phyloP scores from a whole-genome alignment of 768 basidiomycete genomes.

The Termitomyces sp. region DNA sequence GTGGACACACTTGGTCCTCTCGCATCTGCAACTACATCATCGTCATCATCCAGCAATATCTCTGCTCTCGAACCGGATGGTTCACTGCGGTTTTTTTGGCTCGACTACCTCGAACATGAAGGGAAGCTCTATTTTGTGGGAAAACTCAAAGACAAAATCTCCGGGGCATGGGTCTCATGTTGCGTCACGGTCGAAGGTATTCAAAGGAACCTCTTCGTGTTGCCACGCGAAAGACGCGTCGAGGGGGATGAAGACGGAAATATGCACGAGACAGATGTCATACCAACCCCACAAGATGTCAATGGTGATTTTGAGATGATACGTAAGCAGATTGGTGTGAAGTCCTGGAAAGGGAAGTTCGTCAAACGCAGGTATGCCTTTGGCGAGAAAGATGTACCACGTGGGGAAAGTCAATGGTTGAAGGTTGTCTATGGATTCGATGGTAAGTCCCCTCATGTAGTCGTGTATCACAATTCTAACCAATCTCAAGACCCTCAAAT shows the following conservation, averaged over 20 bases:
- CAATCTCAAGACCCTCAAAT: constrained; percentile 58
- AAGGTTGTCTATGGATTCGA: constrained; percentile 91
- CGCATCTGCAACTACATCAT: constrained; percentile 24
- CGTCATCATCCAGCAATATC: constrained; percentile 31
- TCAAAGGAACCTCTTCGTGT: constrained; percentile 85
- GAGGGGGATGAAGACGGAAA: constrained; percentile 53
- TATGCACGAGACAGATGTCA: constrained; percentile 66
- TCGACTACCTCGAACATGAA: constrained; percentile 86
- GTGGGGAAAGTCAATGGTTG: constrained; percentile 78
- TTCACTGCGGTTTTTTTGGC: constrained; percentile 89
- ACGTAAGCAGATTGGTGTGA: constrained; percentile 65
- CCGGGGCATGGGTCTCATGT: constrained; percentile 70
- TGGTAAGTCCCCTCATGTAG: constrained; percentile 39
- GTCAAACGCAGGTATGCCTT: constrained; percentile 92
- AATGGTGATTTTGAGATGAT: constrained; percentile 80
- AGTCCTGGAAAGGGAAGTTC: constrained; percentile 73
- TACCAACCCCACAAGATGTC: constrained; percentile 67
- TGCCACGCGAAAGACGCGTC: constrained; percentile 67
- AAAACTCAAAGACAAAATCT: constrained; percentile 78
- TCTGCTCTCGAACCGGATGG: constrained; percentile 79
- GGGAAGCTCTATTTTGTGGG: constrained; percentile 87
- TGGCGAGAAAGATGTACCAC: constrained; percentile 76
- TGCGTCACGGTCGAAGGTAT: constrained; percentile 83
- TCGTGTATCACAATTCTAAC: neutral
- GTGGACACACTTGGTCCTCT: constrained; percentile 56